Evolutionary conservation across 108 stramenopile species (phyloP), one percentile per base, ranked within the genome.

Genomic region (Schizochytrium sp.): DNA sequence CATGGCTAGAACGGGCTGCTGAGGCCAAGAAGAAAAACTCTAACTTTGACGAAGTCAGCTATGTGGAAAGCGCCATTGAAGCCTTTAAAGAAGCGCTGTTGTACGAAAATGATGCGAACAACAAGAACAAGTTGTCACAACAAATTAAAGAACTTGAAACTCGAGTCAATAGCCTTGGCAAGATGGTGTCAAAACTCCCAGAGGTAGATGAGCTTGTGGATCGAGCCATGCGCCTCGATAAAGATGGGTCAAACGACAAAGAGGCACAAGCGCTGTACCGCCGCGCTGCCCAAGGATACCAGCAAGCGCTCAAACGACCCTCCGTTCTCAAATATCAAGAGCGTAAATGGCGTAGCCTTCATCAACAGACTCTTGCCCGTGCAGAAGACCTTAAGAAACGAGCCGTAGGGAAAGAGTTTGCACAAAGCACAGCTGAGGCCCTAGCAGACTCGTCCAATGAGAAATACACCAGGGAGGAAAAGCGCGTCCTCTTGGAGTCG

Each of bases 1-100:
- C 47, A n/a, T 83, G 76, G 76, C 50, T 55, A 0, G 76, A 49
- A n/a, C 76, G 76, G 28, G 76, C 76, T 47, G 50, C 49, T 5
- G 76, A 83, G 15, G 76, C 47, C 10, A 5, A 42, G 7, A 38
- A 7, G n/a, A n/a, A 40, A 5, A 12, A 49, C 17, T 47, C 76
- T 53, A 42, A 56, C 17, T 15, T 69, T 7, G 64, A 69, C 19
- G 53, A 83, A 42, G 50, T 38, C 0, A 5, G 13, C 0, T 83
- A 55, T 53, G 28, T 40, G 5, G 53, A 83, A 42, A 55, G 76
- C 15, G 76, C 76, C 53, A 28, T 83, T 28, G 76, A 83, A 5
- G 3, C 76, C 47, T 83, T 83, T 1, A 55, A 42, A 55, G 76
- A 83, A 13, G 47, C 76, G 12, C 76, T 83, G 38, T 17, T 53